Conservation (phyloP, 2,329 filamentous ascomycete genomes). For the Blastomyces emzantsi region DNA sequence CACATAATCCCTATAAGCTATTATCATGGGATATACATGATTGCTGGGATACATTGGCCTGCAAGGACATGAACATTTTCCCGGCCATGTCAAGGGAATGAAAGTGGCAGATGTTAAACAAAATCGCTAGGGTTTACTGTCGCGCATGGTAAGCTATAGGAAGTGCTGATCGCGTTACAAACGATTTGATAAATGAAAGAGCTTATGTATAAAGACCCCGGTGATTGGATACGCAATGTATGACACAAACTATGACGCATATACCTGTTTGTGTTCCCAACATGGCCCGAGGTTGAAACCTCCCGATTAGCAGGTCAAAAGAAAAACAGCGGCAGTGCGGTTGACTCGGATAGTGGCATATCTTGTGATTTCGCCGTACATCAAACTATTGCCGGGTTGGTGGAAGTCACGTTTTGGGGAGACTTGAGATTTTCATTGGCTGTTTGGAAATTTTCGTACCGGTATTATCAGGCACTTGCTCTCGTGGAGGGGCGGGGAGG, state of each 20-base stretch:
- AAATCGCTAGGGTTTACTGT: background rate
- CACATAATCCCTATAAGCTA: background rate
- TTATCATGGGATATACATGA: background rate
- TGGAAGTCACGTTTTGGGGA: background rate
- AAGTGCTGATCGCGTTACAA: background rate
- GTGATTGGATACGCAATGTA: constrained; percentile 3
- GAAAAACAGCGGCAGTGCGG: background rate
- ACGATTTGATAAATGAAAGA: background rate
- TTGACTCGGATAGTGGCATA: constrained; percentile 6
- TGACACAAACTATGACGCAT: constrained; percentile 4
- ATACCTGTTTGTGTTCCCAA: constrained; percentile 2
- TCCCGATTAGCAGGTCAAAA: background rate
- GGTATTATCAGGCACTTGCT: background rate
- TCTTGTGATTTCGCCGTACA: background rate
- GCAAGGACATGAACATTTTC: background rate
- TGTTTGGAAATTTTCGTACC: background rate
- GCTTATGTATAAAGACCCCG: background rate
- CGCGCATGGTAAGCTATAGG: constrained; percentile 1
- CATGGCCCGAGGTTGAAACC: background rate
- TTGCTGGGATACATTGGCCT: background rate
- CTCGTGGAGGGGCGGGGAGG: background rate
- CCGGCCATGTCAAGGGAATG: background rate
- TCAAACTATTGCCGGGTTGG: background rate
- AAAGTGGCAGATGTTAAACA: background rate
- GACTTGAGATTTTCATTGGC: background rate